These are phyloP conservation scores for Cryphonectria parasitica DNA, from an alignment of 2,329 filamentous ascomycete genomes.

Conservation along the genomic window DNA sequence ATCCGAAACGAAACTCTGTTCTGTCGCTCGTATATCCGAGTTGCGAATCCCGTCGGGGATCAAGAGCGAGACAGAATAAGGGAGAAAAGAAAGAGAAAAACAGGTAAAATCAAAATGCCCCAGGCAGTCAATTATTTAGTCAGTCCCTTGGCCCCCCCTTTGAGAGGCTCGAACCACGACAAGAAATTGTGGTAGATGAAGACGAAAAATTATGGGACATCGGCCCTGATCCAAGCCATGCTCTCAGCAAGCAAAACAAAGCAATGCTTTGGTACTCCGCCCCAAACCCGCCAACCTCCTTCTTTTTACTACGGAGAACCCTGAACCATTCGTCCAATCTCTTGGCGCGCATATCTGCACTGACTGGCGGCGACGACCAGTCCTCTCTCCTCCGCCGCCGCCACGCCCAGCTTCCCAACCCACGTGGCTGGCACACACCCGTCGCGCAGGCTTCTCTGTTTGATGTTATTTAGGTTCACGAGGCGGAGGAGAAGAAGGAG, in stretches of 20 bases:
- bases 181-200: neutral
- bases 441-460: neutral
- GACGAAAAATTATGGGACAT: neutral
- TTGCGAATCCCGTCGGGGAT: neutral
- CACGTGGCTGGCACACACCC: neutral
- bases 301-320: neutral
- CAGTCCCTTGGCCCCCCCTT: no score
- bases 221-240: neutral
- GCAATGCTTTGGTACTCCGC: neutral
- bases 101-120: no score
- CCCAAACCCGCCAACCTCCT: neutral
- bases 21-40: neutral
- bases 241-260: neutral
- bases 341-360: neutral
- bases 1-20: constrained; percentile 12
- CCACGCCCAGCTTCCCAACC: neutral
- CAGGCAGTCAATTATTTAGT: no score
- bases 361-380: neutral
- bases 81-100: no score
- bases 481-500: neutral
- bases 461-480: neutral
- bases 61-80: no score
- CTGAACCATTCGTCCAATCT: neutral
- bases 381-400: neutral
- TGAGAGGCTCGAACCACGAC: neutral